Conservation (phyloP, 129 eudicot species). For the Oenanthe sinensis region DNA sequence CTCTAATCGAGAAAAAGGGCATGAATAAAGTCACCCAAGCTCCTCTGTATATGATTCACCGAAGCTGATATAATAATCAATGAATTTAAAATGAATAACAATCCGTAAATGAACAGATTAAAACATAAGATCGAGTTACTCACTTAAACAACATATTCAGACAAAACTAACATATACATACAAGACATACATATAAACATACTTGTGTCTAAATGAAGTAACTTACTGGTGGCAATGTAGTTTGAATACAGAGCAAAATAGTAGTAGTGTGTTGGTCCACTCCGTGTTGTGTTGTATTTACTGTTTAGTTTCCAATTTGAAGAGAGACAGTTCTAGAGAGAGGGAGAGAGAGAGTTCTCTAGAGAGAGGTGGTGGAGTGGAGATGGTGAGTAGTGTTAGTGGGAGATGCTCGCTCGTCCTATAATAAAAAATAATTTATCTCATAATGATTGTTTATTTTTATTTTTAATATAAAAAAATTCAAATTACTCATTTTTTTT, state of each 20-base stretch:
- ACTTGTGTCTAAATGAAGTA: neutral
- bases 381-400: neutral
- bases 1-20: neutral
- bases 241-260: neutral
- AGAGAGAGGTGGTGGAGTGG: conserved; percentile 5
- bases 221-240: conserved; percentile 8
- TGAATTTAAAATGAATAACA: neutral
- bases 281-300: neutral
- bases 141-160: neutral
- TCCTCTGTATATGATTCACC: neutral
- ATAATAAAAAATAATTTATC: too few species aligned
- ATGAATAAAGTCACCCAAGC: neutral
- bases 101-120: neutral
- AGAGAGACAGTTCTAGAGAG: neutral
- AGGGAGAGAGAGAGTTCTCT: neutral
- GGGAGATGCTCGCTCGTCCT: too few species aligned
- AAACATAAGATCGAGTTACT: neutral
- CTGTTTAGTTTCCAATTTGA: neutral
- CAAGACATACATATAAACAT: neutral
- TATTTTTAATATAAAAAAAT: too few species aligned
- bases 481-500: too few species aligned
- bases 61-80: neutral
- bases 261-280: neutral
- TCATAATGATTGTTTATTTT: too few species aligned
- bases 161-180: neutral